Conservation (phyloP, 2,329 filamentous ascomycete species). For the Nemania sp. region DNA sequence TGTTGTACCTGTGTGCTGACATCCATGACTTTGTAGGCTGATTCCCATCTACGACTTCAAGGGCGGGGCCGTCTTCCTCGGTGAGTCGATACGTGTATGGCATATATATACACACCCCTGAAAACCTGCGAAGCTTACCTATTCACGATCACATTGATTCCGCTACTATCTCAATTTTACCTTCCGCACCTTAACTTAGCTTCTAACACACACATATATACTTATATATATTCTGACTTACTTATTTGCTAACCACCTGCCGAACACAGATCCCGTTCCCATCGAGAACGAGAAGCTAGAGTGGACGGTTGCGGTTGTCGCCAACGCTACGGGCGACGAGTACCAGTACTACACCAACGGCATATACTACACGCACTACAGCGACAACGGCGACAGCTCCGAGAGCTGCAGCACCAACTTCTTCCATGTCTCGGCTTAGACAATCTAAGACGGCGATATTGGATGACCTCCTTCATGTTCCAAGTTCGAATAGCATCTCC, state of each 20-base stretch:
- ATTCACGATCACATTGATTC: constrained; percentile 23
- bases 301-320: constrained; percentile 26
- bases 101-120: constrained; percentile 20
- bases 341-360: constrained; percentile 22
- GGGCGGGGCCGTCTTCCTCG: constrained; percentile 20
- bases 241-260: constrained; percentile 25
- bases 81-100: constrained; percentile 19
- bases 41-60: constrained; percentile 26
- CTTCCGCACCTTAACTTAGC: constrained; percentile 17
- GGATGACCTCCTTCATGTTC: constrained; percentile 18
- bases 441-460: constrained; percentile 20
- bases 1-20: constrained; percentile 26
- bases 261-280: constrained; percentile 19
- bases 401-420: constrained; percentile 19
- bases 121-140: constrained; percentile 22
- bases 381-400: constrained; percentile 7
- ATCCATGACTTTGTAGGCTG: constrained; percentile 21
- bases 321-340: constrained; percentile 18
- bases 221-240: constrained; percentile 13
- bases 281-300: constrained; percentile 20
- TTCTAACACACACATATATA: constrained; percentile 17
- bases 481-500: constrained; percentile 22
- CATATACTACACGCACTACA: constrained; percentile 21
- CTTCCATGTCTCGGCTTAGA: constrained; percentile 26
- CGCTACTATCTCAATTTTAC: constrained; percentile 20